Evolutionary conservation across 2,329 filamentous ascomycete species (phyloP).

Genomic region (Lachnellula willkommii): DNA sequence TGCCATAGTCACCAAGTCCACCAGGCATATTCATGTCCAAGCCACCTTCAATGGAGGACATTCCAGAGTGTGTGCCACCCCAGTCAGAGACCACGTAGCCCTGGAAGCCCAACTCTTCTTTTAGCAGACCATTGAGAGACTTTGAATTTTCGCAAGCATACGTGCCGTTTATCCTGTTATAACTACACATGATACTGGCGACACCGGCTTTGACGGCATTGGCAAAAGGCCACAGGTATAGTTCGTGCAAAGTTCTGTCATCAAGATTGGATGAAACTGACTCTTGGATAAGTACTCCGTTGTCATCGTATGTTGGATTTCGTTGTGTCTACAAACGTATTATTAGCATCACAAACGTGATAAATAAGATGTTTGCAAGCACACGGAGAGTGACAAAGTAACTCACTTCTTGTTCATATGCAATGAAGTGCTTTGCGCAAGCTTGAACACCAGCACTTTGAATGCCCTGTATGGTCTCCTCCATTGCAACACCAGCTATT

Average conservation of each 20-base stretch:
- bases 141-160: constrained; percentile 71
- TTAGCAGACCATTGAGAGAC: constrained; percentile 72
- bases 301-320: constrained; percentile 22
- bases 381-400: background rate
- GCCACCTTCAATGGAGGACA: constrained; percentile 71
- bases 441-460: constrained; percentile 46
- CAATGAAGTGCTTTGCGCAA: constrained; percentile 55
- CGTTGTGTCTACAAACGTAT: constrained; percentile 9
- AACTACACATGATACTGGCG: constrained; percentile 74
- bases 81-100: constrained; percentile 82
- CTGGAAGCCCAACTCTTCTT: constrained; percentile 80
- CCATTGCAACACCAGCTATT: constrained; percentile 53
- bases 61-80: constrained; percentile 75
- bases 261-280: constrained; percentile 70
- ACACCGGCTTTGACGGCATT: constrained; percentile 74
- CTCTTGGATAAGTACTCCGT: constrained; percentile 45
- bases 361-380: background rate
- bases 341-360: background rate
- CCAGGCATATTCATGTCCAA: constrained; percentile 54
- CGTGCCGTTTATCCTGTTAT: constrained; percentile 65
- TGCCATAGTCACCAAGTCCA: constrained; percentile 60
- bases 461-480: constrained; percentile 54
- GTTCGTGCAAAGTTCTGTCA: constrained; percentile 65
- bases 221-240: constrained; percentile 82
- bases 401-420: constrained; percentile 62